Evolutionary conservation across 305 asterid genomes (phyloP).

Genomic region (Fraxinus baroniana): DNA sequence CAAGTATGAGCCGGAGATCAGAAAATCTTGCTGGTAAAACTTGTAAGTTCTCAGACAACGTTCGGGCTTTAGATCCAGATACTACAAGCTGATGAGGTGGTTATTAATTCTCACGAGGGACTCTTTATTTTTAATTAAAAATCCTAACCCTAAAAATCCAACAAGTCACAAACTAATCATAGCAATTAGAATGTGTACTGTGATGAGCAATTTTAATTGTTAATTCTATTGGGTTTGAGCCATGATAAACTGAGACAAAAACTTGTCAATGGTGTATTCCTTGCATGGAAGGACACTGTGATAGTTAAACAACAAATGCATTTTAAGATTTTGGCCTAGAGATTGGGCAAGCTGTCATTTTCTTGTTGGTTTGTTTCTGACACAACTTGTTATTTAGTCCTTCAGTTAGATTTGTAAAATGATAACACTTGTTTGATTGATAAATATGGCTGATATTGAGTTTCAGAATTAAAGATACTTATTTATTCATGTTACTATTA

Average conservation of each 20-base stretch:
- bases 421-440: neutral
- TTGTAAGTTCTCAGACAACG: neutral
- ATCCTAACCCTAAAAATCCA: neutral
- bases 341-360: neutral
- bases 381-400: neutral
- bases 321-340: neutral
- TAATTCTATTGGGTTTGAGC: neutral
- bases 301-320: neutral
- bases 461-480: neutral
- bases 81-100: neutral
- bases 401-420: neutral
- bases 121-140: neutral
- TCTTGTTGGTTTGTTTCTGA: neutral
- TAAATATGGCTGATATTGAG: neutral
- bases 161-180: neutral
- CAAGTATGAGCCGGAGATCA: neutral
- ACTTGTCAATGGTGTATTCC: neutral
- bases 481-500: constrained; percentile 18
- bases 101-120: neutral
- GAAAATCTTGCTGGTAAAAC: neutral
- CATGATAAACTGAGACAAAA: neutral
- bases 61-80: neutral
- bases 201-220: neutral
- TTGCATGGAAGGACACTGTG: neutral
- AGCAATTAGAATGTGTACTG: neutral